Evolutionary conservation across 1,139 yeast genomes (phyloP).

Genomic region (Debaryomyces coudertii): DNA sequence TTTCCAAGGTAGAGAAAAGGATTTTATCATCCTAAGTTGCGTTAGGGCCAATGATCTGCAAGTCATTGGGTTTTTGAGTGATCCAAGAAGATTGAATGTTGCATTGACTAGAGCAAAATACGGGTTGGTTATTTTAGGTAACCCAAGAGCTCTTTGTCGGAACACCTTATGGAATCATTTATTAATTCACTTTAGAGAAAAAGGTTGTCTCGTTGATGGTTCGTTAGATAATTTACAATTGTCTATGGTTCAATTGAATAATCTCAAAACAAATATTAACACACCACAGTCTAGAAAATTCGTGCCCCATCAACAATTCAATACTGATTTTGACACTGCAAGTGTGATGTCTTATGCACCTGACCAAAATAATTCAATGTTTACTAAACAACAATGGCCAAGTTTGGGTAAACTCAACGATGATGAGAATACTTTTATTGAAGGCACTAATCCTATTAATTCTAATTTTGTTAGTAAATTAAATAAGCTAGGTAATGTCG

Average conservation of each 20-base stretch:
- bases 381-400: slow-evolving; percentile 40
- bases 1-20: slow-evolving; percentile 95
- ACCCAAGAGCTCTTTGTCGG: slow-evolving; percentile 74
- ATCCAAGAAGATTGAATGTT: slow-evolving; percentile 89
- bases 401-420: slow-evolving; percentile 25
- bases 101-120: slow-evolving; percentile 90
- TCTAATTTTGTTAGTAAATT: slow-evolving; percentile 49
- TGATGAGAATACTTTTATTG: slow-evolving; percentile 18
- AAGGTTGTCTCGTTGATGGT: slow-evolving; percentile 93
- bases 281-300: slow-evolving; percentile 12
- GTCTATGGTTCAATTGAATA: slow-evolving; percentile 62
- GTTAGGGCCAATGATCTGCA: slow-evolving; percentile 88
- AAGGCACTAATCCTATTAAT: slow-evolving; percentile 30
- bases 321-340: slow-evolving; percentile 47
- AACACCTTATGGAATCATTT: slow-evolving; percentile 81
- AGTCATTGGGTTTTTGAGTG: slow-evolving; percentile 83
- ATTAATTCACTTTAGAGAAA: slow-evolving; percentile 76
- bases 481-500: slow-evolving; percentile 27
- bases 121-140: slow-evolving; percentile 82
- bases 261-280: slow-evolving; percentile 13
- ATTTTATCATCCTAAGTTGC: slow-evolving; percentile 84
- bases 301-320: slow-evolving; percentile 11
- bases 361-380: slow-evolving; percentile 20
- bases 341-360: slow-evolving; percentile 51
- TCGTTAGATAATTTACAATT: slow-evolving; percentile 78